These are phyloP conservation scores for Gracilaria domingensis DNA, from an alignment of 23 red algal genomes.

Conservation along the genomic window DNA sequence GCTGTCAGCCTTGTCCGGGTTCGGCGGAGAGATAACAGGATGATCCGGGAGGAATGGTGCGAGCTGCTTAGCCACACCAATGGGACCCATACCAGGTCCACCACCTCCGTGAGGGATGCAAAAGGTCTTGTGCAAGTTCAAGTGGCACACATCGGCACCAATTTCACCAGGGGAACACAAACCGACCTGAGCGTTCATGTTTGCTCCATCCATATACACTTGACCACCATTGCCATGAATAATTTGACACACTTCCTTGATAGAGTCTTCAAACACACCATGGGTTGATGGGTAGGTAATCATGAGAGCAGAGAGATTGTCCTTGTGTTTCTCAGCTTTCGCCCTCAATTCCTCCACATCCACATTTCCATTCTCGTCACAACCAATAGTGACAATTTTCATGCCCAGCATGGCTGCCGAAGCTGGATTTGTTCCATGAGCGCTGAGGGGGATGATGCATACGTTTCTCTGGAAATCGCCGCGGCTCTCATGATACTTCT, in stretches of 20 bases:
- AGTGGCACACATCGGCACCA: constrained; percentile 99
- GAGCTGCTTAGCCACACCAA: constrained; percentile 95
- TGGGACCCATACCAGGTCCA: constrained; percentile 98
- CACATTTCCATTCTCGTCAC: constrained; percentile 92
- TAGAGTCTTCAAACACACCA: constrained; percentile 97
- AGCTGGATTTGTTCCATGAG: constrained; percentile 98
- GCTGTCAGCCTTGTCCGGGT: constrained; percentile 61
- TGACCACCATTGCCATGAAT: constrained; percentile 97
- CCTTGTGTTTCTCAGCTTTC: constrained; percentile 96
- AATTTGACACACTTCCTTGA: constrained; percentile 93
- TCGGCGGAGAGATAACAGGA: constrained; percentile 79
- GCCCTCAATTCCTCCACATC: constrained; percentile 93
- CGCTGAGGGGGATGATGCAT: constrained; percentile 94
- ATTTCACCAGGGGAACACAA: constrained; percentile 96
- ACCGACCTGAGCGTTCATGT: constrained; percentile 99
- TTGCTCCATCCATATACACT: constrained; percentile 99
- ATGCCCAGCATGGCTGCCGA: constrained; percentile 95
- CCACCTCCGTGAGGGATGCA: constrained; percentile 99
- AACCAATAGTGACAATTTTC: constrained; percentile 89
- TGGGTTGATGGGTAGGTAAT: constrained; percentile 99
- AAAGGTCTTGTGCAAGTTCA: constrained; percentile 99
- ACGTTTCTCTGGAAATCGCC: constrained; percentile 93
- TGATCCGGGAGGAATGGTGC: constrained; percentile 98
- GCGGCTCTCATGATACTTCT: constrained; percentile 93
- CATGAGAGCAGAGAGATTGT: constrained; percentile 92